Percentiles rank a stretch among this genome's conserved stretches.
These are phyloP conservation scores for Margaritispora aquatica DNA, from an alignment of 495 filamentous ascomycete species.

Conservation along the genomic window DNA sequence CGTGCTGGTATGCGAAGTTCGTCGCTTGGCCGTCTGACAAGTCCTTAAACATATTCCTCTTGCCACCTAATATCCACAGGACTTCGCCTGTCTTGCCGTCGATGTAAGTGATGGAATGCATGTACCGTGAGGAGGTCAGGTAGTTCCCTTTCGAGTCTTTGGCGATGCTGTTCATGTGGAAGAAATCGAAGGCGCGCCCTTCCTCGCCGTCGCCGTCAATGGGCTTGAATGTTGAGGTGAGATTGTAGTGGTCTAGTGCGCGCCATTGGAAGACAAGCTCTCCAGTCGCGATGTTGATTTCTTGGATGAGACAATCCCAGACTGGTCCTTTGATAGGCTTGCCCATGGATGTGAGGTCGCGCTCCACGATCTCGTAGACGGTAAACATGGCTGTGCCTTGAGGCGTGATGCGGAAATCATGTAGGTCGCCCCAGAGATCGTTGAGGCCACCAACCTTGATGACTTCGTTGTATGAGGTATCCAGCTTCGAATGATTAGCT, in stretches of 20 bases:
- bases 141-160: constrained; percentile 31
- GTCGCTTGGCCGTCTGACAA: constrained; percentile 35
- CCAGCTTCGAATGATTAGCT: too few species aligned
- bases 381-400: not conserved
- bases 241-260: constrained; percentile 29
- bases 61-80: constrained; percentile 40
- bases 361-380: not conserved
- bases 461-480: constrained; percentile 39
- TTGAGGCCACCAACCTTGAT: constrained; percentile 32
- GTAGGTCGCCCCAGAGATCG: constrained; percentile 14
- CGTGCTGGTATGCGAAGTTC: constrained; percentile 47
- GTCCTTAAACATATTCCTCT: constrained; percentile 38
- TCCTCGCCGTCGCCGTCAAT: constrained; percentile 16
- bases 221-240: constrained; percentile 17
- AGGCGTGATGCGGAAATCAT: not conserved
- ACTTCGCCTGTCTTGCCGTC: constrained; percentile 27
- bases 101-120: constrained; percentile 31
- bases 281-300: constrained; percentile 34
- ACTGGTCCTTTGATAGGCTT: not conserved
- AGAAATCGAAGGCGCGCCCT: constrained; percentile 29
- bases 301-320: not conserved
- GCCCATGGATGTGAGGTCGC: not conserved
- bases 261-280: constrained; percentile 35
- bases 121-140: constrained; percentile 38
- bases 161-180: constrained; percentile 36